phyloP scores from a whole-genome alignment of 352 stramenopile genomes.

The Pythium apleroticum region DNA sequence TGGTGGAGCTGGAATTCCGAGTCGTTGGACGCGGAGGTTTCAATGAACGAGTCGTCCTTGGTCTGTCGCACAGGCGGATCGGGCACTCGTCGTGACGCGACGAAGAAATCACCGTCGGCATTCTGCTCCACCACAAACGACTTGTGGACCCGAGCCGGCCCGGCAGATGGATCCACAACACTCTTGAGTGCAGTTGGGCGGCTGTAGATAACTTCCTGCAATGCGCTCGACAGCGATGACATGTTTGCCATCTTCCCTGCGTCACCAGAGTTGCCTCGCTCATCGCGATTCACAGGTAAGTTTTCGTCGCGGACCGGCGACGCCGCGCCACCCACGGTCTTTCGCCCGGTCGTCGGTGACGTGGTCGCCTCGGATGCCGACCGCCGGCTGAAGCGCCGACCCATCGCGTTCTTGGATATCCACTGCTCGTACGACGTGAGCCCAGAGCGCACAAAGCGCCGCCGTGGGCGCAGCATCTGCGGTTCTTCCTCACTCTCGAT shows the following conservation, averaged over 20 bases:
- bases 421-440: conserved; percentile 32
- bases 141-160: conserved; percentile 2
- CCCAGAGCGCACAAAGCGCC: conserved; percentile 30
- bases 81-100: conserved; percentile 24
- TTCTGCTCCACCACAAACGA: conserved; percentile 33
- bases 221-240: conserved; percentile 30
- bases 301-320: conserved; percentile 21
- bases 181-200: conserved; percentile 18
- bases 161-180: conserved; percentile 17
- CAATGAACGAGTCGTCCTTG: conserved; percentile 33
- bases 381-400: conserved; percentile 27
- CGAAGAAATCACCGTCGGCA: conserved; percentile 25
- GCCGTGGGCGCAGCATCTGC: conserved; percentile 16
- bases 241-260: conserved; percentile 2
- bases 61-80: conserved; percentile 4
- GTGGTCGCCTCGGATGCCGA: conserved; percentile 8
- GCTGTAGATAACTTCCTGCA: conserved; percentile 31
- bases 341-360: conserved; percentile 2
- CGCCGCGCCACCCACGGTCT: neutral
- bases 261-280: neutral
- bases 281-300: neutral
- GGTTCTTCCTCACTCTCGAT: conserved; percentile 17
- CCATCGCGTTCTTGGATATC: conserved; percentile 32
- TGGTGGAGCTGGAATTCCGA: conserved; percentile 11
- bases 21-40: neutral